These are phyloP conservation scores for Botrytis fragariae DNA, from an alignment of 2,329 filamentous ascomycete genomes.

Conservation along the genomic window DNA sequence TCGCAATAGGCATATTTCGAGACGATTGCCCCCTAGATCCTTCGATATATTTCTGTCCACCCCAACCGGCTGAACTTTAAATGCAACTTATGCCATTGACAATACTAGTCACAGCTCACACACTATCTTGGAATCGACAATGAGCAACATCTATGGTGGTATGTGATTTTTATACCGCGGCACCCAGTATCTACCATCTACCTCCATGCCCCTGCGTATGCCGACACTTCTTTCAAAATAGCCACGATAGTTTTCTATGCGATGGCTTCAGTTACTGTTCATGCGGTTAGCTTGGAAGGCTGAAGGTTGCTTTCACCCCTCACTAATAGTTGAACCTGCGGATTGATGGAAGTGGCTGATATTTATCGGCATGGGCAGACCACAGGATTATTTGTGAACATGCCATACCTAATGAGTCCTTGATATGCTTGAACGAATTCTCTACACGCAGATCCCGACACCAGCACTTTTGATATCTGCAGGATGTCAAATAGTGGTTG, in stretches of 20 bases:
- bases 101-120: conserved; percentile 2
- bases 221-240: neutral
- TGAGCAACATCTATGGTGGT: conserved; percentile 8
- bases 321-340: conserved; percentile 12
- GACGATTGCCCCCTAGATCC: neutral
- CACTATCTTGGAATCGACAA: neutral
- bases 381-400: conserved; percentile 20
- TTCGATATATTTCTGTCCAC: neutral
- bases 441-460: neutral
- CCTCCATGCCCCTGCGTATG: conserved; percentile 5
- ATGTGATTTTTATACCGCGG: conserved; percentile 2
- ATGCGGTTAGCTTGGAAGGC: neutral
- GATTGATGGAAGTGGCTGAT: conserved; percentile 13
- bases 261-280: neutral
- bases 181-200: conserved; percentile 3
- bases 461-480: neutral
- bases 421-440: conserved; percentile 20
- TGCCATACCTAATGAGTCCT: conserved; percentile 19
- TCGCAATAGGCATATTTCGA: conserved; percentile 6
- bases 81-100: neutral
- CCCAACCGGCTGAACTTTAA: neutral
- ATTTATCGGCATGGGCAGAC: neutral
- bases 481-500: conserved; percentile 6
- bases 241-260: conserved; percentile 2
- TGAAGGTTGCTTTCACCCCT: conserved; percentile 8